Evolutionary conservation across 208 protist genomes (phyloP).

Genomic region (Borovskyia barvae): DNA sequence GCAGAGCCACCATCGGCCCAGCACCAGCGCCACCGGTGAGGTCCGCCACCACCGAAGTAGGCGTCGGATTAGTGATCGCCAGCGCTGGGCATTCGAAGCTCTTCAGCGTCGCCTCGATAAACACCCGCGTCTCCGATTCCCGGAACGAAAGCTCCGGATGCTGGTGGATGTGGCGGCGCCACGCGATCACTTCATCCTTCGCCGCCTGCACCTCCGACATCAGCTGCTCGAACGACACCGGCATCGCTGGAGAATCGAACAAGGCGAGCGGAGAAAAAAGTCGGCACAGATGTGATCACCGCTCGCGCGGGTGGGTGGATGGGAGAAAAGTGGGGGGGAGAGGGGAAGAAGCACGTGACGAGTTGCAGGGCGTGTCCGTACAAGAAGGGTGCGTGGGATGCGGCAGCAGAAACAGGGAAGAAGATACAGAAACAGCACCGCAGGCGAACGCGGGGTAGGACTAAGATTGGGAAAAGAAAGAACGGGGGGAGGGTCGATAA

Average conservation of each 20-base stretch:
- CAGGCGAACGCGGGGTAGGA: too few species aligned
- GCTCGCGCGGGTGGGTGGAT: too few species aligned
- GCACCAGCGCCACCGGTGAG: slow-evolving; percentile 51
- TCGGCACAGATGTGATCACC: too few species aligned
- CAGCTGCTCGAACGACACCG: slow-evolving; percentile 19
- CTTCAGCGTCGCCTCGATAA: slow-evolving; percentile 36
- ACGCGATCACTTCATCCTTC: slow-evolving; percentile 41
- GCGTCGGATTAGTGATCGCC: slow-evolving; percentile 35
- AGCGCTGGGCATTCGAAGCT: slow-evolving; percentile 35
- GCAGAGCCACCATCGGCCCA: slow-evolving; percentile 51
- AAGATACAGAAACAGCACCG: too few species aligned
- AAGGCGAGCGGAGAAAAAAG: not conserved
- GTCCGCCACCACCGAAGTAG: slow-evolving; percentile 48
- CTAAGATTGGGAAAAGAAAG: not conserved
- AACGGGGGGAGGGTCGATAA: not conserved
- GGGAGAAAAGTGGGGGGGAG: too few species aligned
- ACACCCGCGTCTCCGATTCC: slow-evolving; percentile 49
- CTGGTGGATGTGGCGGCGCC: slow-evolving; percentile 65
- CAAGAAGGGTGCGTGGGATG: too few species aligned
- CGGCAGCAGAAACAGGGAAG: too few species aligned
- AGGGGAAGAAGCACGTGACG: too few species aligned
- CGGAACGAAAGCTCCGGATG: slow-evolving; percentile 48
- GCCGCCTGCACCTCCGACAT: slow-evolving; percentile 24
- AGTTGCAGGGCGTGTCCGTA: too few species aligned
- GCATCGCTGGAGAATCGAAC: too few species aligned